Evolutionary conservation across 306 rosid species (phyloP), one percentile per base, ranked within the genome.

Genomic region (Mimosa bimucronata): DNA sequence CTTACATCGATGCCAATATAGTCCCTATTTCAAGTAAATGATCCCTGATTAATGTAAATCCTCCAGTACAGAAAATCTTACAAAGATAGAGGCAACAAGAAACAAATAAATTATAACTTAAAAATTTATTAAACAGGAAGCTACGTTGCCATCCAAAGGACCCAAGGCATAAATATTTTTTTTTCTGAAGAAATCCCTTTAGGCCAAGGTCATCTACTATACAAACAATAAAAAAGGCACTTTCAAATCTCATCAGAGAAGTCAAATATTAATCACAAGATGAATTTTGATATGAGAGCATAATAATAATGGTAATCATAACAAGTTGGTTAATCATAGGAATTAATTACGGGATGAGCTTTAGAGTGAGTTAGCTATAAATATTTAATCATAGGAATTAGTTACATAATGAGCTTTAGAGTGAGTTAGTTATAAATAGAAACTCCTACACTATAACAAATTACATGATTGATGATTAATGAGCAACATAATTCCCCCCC

Each of bases 61-160:
- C 26, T 55, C 31, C 31, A 12, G 9, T 12, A 26, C 34, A 12
- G 66, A n/a, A n/a, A n/a, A 77, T 77, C 73, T 62, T 58, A 46
- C 70, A 71, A 42, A 44, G 44, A 53, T 40, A 77, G 61, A 70
- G 18, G 52, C 41, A 46, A 71, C 3, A 62, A 71, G 79, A 76
- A 71, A 53, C 57, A 66, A 28, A 71, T 18, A 65, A 80, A 30
- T 26, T 61, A 34, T 19, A 25, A 26, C 60, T 12, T 25, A 4
- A 12, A 69, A 18, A 74, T 76, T 57, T 45, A 50, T 42, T 42
- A 75, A 85, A 60, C 71, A 73, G 61, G 73, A 57, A 70, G n/a
- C 28, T 28, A 62, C 13, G 68, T 38, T 45, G 25, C 64, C 69
- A 48, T 68, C 11, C 25, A 52, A 67, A 48, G 12, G 16, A 31